Evolutionary conservation across 2,329 filamentous ascomycete species (phyloP), one percentile per base, ranked within the genome.

Genomic region (Calonectria ilicicola): DNA sequence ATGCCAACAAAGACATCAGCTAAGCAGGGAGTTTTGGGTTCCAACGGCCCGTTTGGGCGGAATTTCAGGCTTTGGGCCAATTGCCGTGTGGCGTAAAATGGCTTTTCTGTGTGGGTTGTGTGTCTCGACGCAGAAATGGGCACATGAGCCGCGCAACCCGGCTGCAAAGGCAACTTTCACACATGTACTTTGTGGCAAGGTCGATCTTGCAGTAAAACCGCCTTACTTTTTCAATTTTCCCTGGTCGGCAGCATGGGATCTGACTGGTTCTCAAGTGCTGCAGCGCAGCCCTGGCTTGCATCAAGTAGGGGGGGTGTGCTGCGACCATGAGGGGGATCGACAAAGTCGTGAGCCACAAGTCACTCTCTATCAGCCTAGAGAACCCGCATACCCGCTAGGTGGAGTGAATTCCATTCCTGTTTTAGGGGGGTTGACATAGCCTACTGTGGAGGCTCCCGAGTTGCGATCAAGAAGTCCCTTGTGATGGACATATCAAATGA

Each of bases 321-420:
- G 60, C 69, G 58, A 65, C 68, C 46, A 44, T 68, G 72, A 73
- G 65, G 70, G 72, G 72, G 75, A 80, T 80, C 75, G 76, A 67
- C 75, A 69, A 69, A 74, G 67, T 70, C 60, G 72, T 69, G 78
- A 79, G 78, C 79, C 77, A 80, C 75, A 80, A 78, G 78, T 80
- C 75, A 74, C 75, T 77, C 63, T 70, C 56, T 72, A 77, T 76
- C 75, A 72, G 73, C 62, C 49, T 62, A 69, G 40, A 42, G 60
- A 65, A 62, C 63, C 46, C 49, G 71, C 63, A 21, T 67, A 67
- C 67, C 72, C 65, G 70, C 72, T 78, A 70, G 74, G 21, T 66
- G 64, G 42, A 46, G n/a, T 69, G 68, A 26, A 68, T 63, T 51
- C 32, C 23, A 6, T 17, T 35, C 44, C 26, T n/a, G 49, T 21